Percentiles rank a stretch among this genome's conserved stretches.
phyloP scores from a whole-genome alignment of 148 eudicot genomes.

The Salicornia ramosissima region DNA sequence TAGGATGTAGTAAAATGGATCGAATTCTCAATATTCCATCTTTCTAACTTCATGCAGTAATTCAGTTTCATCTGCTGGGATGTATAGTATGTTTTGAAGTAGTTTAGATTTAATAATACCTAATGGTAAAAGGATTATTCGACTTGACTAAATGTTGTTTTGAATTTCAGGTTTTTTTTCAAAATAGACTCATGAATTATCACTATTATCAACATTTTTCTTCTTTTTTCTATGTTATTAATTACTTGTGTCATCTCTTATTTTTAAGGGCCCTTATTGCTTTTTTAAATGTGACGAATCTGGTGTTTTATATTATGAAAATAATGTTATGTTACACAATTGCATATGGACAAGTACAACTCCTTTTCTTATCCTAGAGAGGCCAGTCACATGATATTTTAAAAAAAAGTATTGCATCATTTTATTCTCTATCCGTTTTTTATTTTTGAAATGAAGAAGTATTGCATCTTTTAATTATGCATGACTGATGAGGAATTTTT shows the following conservation, averaged over 20 bases:
- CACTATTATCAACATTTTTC: constrained; percentile 36
- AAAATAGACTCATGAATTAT: constrained; percentile 43
- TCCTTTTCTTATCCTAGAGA: constrained; percentile 31
- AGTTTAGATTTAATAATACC: background rate
- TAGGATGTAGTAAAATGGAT: background rate
- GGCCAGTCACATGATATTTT: constrained; percentile 27
- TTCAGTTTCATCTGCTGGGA: background rate
- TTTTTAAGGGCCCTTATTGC: background rate
- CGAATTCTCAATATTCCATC: background rate
- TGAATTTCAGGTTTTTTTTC: constrained; percentile 65
- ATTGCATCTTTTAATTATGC: too few species aligned
- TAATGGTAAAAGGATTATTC: background rate
- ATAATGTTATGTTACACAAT: constrained; percentile 4
- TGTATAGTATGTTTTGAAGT: background rate
- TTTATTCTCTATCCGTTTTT: too few species aligned
- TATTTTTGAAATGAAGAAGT: too few species aligned
- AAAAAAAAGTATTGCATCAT: constrained; percentile 56
- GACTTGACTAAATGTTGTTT: constrained; percentile 4
- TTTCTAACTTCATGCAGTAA: background rate
- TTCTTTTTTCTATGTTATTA: constrained; percentile 39
- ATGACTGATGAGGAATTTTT: too few species aligned
- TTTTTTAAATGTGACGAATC: background rate
- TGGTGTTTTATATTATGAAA: constrained; percentile 7
- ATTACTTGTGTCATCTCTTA: constrained; percentile 13
- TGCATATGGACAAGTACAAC: constrained; percentile 36